Evolutionary conservation across 805 yeast genomes (phyloP).

Genomic region (Starmerella bombi): DNA sequence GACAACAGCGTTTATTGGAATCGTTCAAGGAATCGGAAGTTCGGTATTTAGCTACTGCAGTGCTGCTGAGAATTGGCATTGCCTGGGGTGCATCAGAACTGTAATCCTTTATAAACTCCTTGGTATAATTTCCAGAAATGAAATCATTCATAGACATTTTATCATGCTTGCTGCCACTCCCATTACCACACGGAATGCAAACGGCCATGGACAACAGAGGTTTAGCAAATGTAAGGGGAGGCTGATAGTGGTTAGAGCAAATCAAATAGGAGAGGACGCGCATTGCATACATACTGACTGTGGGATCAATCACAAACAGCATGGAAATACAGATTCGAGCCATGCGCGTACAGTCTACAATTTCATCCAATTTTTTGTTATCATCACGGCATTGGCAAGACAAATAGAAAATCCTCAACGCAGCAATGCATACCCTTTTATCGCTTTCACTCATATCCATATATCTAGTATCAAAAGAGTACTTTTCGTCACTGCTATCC

Average conservation of each 20-base stretch:
- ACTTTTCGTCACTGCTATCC: no score
- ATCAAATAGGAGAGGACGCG: constrained; percentile 1
- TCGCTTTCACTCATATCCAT: no score
- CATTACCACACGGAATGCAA: constrained; percentile 4
- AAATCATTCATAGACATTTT: background rate
- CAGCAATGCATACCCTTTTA: no score
- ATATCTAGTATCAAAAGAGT: no score
- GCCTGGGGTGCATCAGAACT: no score
- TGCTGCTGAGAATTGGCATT: no score
- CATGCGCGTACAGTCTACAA: constrained; percentile 1
- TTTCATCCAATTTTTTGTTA: no score
- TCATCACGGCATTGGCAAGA: no score
- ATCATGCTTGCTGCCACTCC: background rate
- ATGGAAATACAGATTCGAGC: background rate
- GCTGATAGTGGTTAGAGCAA: background rate
- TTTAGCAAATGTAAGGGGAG: constrained; percentile 1
- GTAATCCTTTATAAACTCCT: no score
- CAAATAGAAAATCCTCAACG: no score
- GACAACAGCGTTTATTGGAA: background rate
- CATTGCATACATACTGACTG: background rate
- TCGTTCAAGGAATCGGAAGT: background rate
- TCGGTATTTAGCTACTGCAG: background rate
- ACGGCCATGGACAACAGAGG: constrained; percentile 1
- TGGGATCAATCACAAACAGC: background rate
- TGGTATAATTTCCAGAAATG: no score